These are phyloP conservation scores for Thermothelomyces thermophilus DNA, from an alignment of 2,329 filamentous ascomycete species.

Conservation along the genomic window DNA sequence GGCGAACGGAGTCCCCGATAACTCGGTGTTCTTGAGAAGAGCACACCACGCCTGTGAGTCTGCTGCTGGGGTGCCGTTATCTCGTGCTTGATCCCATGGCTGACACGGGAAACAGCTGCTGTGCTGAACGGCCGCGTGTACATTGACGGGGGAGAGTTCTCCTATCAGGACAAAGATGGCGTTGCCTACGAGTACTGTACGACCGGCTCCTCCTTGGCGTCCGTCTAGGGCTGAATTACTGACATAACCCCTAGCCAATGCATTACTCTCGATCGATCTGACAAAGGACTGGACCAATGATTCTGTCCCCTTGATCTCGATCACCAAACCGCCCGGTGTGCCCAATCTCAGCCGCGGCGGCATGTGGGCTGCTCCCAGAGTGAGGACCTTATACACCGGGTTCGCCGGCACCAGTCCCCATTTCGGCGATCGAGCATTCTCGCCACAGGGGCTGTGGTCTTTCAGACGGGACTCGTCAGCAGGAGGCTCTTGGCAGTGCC, in stretches of 20 bases:
- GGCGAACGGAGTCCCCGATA: constrained; percentile 11
- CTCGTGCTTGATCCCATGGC: background rate
- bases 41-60: constrained; percentile 24
- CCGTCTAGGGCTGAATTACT: background rate
- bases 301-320: constrained; percentile 13
- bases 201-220: background rate
- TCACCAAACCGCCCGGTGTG: constrained; percentile 11
- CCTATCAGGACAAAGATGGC: constrained; percentile 16
- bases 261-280: constrained; percentile 20
- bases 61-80: too few species aligned
- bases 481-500: constrained; percentile 14
- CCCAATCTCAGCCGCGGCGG: constrained; percentile 15
- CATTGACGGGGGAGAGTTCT: constrained; percentile 23
- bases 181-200: constrained; percentile 22
- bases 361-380: constrained; percentile 18
- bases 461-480: constrained; percentile 15
- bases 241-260: constrained; percentile 10
- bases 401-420: constrained; percentile 16
- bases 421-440: constrained; percentile 12
- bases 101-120: constrained; percentile 14
- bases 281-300: constrained; percentile 16
- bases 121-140: constrained; percentile 22
- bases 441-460: constrained; percentile 19
- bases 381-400: constrained; percentile 17
- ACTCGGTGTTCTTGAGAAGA: constrained; percentile 19